Evolutionary conservation across 208 protist species (phyloP).

Genomic region (Wallacemonas collosoma): DNA sequence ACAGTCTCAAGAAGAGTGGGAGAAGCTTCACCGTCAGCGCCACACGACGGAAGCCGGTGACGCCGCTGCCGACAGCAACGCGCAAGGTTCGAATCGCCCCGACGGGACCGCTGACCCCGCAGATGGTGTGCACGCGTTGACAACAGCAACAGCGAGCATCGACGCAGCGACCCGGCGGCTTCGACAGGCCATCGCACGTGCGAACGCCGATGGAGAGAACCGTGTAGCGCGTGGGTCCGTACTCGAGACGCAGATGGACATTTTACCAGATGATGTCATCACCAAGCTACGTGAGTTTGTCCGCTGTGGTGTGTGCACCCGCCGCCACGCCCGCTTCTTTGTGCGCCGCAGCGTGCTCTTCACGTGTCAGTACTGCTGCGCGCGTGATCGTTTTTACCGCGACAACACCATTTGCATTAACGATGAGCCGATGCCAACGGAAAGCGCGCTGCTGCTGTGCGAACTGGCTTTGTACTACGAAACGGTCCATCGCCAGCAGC

Average conservation of each 20-base stretch:
- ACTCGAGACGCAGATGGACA: slow-evolving; percentile 26
- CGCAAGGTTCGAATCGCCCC: too few relatives aligned
- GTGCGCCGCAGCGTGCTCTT: slow-evolving; percentile 63
- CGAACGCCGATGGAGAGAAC: slow-evolving; percentile 10
- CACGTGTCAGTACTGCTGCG: slow-evolving; percentile 79
- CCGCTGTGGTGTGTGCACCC: slow-evolving; percentile 67
- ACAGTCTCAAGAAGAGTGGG: slow-evolving; percentile 16
- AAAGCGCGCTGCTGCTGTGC: slow-evolving; percentile 51
- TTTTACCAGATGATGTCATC: slow-evolving; percentile 53
- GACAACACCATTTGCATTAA: slow-evolving; percentile 84
- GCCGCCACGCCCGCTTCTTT: slow-evolving; percentile 64
- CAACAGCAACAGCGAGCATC: background rate
- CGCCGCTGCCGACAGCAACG: background rate
- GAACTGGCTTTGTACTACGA: slow-evolving; percentile 45
- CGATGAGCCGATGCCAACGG: slow-evolving; percentile 64
- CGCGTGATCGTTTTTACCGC: slow-evolving; percentile 80
- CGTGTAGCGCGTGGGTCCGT: background rate
- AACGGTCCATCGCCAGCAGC: slow-evolving; percentile 33
- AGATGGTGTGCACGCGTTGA: too few relatives aligned
- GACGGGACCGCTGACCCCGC: too few relatives aligned
- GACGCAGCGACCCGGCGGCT: slow-evolving; percentile 6
- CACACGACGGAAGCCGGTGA: background rate
- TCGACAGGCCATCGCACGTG: slow-evolving; percentile 14
- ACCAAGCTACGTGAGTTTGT: slow-evolving; percentile 43
- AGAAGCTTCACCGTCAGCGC: background rate